phyloP scores from a whole-genome alignment of 257 asterid species.

The Hygrophila difformis region DNA sequence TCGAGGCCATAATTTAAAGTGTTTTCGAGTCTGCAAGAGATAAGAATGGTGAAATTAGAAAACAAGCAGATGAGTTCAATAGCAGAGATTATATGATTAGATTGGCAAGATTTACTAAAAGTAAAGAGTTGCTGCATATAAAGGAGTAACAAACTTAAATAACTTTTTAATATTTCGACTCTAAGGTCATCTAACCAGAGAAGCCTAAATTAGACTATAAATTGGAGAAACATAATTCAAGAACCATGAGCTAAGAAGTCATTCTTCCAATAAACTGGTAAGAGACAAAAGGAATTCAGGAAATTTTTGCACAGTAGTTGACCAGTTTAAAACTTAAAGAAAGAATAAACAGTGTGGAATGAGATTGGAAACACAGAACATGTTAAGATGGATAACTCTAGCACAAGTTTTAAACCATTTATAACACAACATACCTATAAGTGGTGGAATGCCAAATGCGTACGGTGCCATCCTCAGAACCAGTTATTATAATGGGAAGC shows the following conservation, averaged over 20 bases:
- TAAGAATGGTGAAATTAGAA: constrained; percentile 1
- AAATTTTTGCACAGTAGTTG: neutral
- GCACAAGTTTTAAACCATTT: constrained; percentile 7
- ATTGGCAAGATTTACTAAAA: neutral
- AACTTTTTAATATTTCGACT: too few species aligned
- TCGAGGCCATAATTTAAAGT: constrained; percentile 96
- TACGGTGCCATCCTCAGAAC: constrained; percentile 99
- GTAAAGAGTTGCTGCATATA: neutral
- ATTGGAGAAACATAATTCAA: neutral
- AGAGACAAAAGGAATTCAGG: constrained; percentile 1
- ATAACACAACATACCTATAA: constrained; percentile 48
- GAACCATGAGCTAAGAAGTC: constrained; percentile 1
- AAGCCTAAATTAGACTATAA: neutral
- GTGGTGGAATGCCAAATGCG: constrained; percentile 99
- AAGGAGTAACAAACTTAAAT: too few species aligned
- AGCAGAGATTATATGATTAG: neutral
- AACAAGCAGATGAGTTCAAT: too few species aligned
- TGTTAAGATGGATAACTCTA: neutral
- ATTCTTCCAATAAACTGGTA: neutral
- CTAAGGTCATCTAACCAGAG: neutral
- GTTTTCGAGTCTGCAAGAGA: constrained; percentile 74
- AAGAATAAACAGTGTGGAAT: neutral
- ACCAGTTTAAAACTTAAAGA: neutral
- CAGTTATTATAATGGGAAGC: constrained; percentile 94
- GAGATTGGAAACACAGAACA: constrained; percentile 3